Percentiles rank a stretch among this genome's conserved stretches.
Conservation (phyloP, 1,284 basidiomycete species). For the Ceratorhiza oryzae-sativae region DNA sequence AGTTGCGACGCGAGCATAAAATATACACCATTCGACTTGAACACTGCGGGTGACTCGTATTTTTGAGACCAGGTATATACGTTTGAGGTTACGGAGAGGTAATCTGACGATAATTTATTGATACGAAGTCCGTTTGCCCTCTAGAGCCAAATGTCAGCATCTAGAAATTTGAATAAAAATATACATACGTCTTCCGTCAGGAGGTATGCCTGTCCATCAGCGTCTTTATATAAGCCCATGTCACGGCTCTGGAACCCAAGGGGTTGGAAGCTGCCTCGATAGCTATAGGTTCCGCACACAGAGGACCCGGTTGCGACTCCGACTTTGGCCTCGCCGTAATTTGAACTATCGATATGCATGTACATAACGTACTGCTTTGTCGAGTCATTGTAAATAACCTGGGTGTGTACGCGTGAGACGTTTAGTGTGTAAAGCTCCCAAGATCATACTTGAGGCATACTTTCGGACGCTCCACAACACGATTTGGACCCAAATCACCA, state of each 20-base stretch:
- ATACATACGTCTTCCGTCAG: slow-evolving; percentile 42
- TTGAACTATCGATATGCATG: slow-evolving; percentile 43
- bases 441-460: neutral
- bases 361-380: slow-evolving; percentile 42
- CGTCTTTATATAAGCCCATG: slow-evolving; percentile 43
- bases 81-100: slow-evolving; percentile 38
- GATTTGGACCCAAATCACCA: slow-evolving; percentile 41
- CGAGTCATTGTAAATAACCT: slow-evolving; percentile 40
- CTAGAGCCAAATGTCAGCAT: slow-evolving; percentile 12
- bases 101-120: slow-evolving; percentile 40
- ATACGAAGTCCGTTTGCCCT: slow-evolving; percentile 42
- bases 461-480: slow-evolving; percentile 42
- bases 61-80: slow-evolving; percentile 40
- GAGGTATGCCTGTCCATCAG: slow-evolving; percentile 41
- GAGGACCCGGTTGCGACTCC: slow-evolving; percentile 42
- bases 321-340: slow-evolving; percentile 43
- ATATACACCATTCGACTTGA: slow-evolving; percentile 41
- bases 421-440: no score
- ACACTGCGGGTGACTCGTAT: slow-evolving; percentile 42
- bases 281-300: slow-evolving; percentile 40
- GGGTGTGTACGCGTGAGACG: neutral
- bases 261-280: slow-evolving; percentile 41
- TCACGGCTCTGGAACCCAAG: slow-evolving; percentile 42
- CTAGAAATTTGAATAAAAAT: neutral
- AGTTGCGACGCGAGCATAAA: slow-evolving; percentile 43